Percentiles rank a stretch among this genome's conserved stretches.
phyloP scores from a whole-genome alignment of 1,139 yeast species.

The Geotrichum reessii region DNA sequence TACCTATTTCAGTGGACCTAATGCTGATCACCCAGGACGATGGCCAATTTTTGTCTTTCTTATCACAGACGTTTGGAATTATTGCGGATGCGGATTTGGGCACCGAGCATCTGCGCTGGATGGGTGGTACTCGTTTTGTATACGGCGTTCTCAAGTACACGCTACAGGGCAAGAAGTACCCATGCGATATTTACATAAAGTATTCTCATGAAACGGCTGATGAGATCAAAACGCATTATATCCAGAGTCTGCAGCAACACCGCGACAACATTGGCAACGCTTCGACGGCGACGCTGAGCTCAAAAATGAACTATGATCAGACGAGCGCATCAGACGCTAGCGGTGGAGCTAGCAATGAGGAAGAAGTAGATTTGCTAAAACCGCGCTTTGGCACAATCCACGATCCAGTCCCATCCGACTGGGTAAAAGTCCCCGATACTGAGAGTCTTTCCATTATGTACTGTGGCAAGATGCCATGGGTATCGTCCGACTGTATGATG shows the following conservation, averaged over 20 bases:
- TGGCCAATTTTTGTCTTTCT: constrained; percentile 51
- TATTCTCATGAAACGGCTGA: constrained; percentile 52
- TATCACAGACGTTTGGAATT: constrained; percentile 82
- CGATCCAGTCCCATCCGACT: constrained; percentile 56
- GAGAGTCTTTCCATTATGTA: constrained; percentile 64
- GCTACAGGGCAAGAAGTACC: constrained; percentile 55
- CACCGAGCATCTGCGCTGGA: constrained; percentile 82
- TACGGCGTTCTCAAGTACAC: constrained; percentile 68
- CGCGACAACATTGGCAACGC: background rate
- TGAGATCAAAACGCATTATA: constrained; percentile 50
- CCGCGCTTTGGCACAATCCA: constrained; percentile 35
- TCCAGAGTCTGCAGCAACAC: constrained; percentile 12
- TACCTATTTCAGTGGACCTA: constrained; percentile 59
- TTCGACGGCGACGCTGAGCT: background rate
- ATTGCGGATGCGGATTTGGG: constrained; percentile 94
- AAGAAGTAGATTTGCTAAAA: background rate
- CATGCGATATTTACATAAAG: constrained; percentile 75
- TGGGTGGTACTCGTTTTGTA: constrained; percentile 82
- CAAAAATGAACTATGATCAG: background rate
- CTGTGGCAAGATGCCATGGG: constrained; percentile 89
- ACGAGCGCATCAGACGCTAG: background rate
- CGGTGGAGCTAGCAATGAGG: background rate
- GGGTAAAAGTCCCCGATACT: constrained; percentile 52
- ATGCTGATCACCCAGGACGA: constrained; percentile 71
- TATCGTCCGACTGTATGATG: constrained; percentile 73